Percentiles rank a stretch among this genome's conserved stretches.
phyloP scores from a whole-genome alignment of 2,329 filamentous ascomycete species.

The Harringtonia aguacate region DNA sequence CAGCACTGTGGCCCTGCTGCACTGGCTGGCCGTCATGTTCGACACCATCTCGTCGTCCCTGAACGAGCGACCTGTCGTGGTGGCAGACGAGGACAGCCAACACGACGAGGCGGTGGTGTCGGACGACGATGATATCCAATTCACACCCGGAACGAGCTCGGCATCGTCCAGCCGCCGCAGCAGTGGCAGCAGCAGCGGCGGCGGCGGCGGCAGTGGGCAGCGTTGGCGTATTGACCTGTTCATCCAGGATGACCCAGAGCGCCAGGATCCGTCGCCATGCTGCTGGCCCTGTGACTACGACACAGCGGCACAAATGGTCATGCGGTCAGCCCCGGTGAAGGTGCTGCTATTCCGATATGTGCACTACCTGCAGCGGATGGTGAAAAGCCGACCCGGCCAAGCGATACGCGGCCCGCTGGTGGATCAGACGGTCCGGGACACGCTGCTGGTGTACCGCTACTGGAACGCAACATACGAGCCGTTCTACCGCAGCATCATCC shows the following conservation, averaged over 20 bases:
- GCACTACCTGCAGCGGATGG: slow-evolving; percentile 40
- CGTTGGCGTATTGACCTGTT: slow-evolving; percentile 24
- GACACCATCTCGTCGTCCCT: slow-evolving; percentile 46
- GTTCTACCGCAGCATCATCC: slow-evolving; percentile 40
- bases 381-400: too few relatives aligned
- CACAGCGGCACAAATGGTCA: slow-evolving; percentile 36
- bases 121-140: slow-evolving; percentile 12
- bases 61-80: slow-evolving; percentile 25
- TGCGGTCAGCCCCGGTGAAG: slow-evolving; percentile 45
- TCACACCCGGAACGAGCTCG: background rate
- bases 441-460: slow-evolving; percentile 39
- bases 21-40: slow-evolving; percentile 50
- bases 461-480: slow-evolving; percentile 41
- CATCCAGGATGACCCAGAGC: slow-evolving; percentile 20
- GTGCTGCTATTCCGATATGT: slow-evolving; percentile 47
- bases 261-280: slow-evolving; percentile 11
- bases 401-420: slow-evolving; percentile 25
- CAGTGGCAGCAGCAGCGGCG: background rate
- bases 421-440: slow-evolving; percentile 35
- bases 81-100: slow-evolving; percentile 29
- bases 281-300: slow-evolving; percentile 45
- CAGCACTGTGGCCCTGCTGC: slow-evolving; percentile 40
- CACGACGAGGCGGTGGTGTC: slow-evolving; percentile 17
- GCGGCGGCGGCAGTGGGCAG: background rate
- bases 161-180: background rate